Evolutionary conservation across 345 rosid genomes (phyloP), one percentile per base, ranked within the genome.

Genomic region (Populus nigra): DNA sequence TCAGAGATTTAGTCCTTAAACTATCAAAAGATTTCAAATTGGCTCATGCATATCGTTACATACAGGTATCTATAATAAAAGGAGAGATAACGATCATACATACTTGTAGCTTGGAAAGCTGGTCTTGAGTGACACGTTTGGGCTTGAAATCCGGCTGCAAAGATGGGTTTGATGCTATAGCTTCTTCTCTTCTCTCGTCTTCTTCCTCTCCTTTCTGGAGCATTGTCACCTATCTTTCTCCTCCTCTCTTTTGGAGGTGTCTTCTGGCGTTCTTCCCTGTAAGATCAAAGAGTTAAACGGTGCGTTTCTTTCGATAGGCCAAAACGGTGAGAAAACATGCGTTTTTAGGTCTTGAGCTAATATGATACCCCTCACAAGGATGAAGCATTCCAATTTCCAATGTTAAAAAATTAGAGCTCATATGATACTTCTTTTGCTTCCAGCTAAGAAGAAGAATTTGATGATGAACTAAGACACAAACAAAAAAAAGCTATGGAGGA

Each of bases 41-140:
- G 66, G 39, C 55, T 27, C 27, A 43, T 31, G 45, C 4, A 45
- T 43, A 45, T 20, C 18, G 2, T 33, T 49, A 53, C 38, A 29
- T 22, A 50, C 11, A 11, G 8, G 22, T 7, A 35, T 33, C 45
- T 41, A 9, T 35, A 9, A 3, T 27, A 8, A 29, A 15, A 29
- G 15, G 25, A 45, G 15, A 50, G 20, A 15, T 18, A 1, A 16
- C 1, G 45, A 5, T 23, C 3, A 8, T n/a, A 11, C n/a, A 65
- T 77, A 89, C 97, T 75, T 83, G 92, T 55, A 92, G 82, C 84
- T 90, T 90, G 43, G 90, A 83, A 47, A 89, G 78, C 82, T 89
- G 93, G 27, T 84, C 81, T 57, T 76, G 73, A 25, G 88, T 73
- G 70, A 88, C 74, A 68, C 83, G 84, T 59, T 79, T 68, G 79